Conservation (phyloP, 352 stramenopile species). For the Pythium brassicae region DNA sequence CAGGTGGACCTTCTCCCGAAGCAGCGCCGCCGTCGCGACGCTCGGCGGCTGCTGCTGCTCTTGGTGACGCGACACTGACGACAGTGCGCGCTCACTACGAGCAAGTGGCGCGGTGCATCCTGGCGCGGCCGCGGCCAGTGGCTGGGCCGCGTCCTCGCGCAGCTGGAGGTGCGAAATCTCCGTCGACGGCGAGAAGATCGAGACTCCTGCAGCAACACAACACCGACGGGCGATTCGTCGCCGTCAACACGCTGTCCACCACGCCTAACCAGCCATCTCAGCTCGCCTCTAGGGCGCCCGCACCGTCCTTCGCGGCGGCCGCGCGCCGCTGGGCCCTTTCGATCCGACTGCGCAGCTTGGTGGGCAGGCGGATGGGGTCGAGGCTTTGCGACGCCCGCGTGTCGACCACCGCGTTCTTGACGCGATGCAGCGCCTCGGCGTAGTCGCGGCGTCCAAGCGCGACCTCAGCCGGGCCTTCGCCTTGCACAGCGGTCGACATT, state of each 20-base stretch:
- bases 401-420: constrained; percentile 30
- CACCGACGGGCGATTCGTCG: too few species aligned
- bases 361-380: constrained; percentile 48
- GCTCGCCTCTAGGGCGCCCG: neutral
- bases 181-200: constrained; percentile 38
- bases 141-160: neutral
- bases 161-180: constrained; percentile 10
- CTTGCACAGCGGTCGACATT: too few species aligned
- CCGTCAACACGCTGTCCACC: too few species aligned
- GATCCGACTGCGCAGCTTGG: constrained; percentile 60
- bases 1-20: constrained; percentile 41
- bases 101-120: neutral
- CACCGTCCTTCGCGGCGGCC: constrained; percentile 62
- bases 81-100: neutral
- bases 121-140: neutral
- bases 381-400: constrained; percentile 55
- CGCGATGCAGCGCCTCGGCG: constrained; percentile 9
- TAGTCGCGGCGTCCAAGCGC: neutral
- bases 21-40: neutral
- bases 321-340: constrained; percentile 57
- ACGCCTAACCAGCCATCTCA: neutral
- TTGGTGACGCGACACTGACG: neutral
- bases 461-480: too few species aligned
- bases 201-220: constrained; percentile 29
- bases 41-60: neutral